Percentiles rank a stretch among this genome's conserved stretches.
Conservation (phyloP, 345 rosid genomes). For the Aquilaria yunnanensis region DNA sequence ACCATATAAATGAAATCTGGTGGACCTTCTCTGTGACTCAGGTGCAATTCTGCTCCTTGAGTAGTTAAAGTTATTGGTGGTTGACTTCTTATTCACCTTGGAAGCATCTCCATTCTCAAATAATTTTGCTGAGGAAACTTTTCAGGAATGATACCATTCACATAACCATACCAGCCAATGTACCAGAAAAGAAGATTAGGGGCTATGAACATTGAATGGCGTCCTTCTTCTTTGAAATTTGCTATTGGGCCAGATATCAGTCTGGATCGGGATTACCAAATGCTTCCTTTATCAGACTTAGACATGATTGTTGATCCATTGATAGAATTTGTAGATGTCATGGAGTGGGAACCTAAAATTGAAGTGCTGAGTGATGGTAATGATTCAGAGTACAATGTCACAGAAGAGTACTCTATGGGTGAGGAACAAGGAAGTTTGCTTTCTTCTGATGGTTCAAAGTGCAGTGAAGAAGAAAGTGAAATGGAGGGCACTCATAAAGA, state of each 20-base stretch:
- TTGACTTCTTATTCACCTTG: slow-evolving; percentile 8
- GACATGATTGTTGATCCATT: slow-evolving; percentile 64
- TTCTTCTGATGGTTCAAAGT: slow-evolving; percentile 60
- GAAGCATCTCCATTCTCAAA: slow-evolving; percentile 10
- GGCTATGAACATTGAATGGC: slow-evolving; percentile 91
- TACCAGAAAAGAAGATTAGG: slow-evolving; percentile 92
- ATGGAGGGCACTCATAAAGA: slow-evolving; percentile 53
- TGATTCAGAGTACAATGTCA: slow-evolving; percentile 92
- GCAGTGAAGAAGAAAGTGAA: slow-evolving; percentile 57
- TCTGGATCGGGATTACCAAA: slow-evolving; percentile 73
- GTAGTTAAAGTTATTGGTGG: slow-evolving; percentile 9
- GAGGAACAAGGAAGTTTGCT: slow-evolving; percentile 66
- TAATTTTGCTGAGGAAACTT: slow-evolving; percentile 22
- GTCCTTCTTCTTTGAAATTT: slow-evolving; percentile 65
- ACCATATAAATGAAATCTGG: slow-evolving; percentile 88
- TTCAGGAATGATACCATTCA: slow-evolving; percentile 86
- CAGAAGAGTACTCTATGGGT: slow-evolving; percentile 70
- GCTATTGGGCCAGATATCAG: slow-evolving; percentile 87
- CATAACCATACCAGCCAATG: slow-evolving; percentile 93
- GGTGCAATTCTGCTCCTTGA: slow-evolving; percentile 39
- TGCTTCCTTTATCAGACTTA: slow-evolving; percentile 85
- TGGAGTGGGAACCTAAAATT: slow-evolving; percentile 95
- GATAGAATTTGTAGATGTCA: slow-evolving; percentile 72
- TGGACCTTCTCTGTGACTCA: slow-evolving; percentile 97
- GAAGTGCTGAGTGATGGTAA: slow-evolving; percentile 72